Percentiles rank a stretch among this genome's conserved stretches.
Conservation (phyloP, 2,329 filamentous ascomycete genomes). For the Madurella mycetomatis region DNA sequence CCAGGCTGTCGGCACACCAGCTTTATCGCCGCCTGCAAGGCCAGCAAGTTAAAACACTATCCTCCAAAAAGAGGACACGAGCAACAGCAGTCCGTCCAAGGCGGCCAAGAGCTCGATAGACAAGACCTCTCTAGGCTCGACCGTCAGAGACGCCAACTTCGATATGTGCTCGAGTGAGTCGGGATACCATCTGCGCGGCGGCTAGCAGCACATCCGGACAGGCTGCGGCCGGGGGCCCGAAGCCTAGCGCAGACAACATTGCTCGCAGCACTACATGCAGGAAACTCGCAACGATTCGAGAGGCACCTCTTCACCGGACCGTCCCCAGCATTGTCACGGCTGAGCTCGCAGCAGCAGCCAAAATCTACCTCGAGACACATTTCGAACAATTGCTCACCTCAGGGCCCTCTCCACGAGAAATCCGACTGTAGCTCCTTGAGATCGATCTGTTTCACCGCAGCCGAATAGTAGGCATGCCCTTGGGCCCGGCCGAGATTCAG, state of each 20-base stretch:
- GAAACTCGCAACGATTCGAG: constrained; percentile 33
- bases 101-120: constrained; percentile 30
- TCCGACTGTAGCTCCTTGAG: constrained; percentile 61
- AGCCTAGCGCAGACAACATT: constrained; percentile 18
- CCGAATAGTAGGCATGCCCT: constrained; percentile 32
- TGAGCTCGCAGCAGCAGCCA: constrained; percentile 74
- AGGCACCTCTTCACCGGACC: constrained; percentile 28
- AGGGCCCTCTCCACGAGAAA: constrained; percentile 52
- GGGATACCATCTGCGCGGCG: constrained; percentile 18
- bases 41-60: constrained; percentile 14
- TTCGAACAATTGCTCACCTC: constrained; percentile 66
- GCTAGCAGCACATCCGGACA: constrained; percentile 8
- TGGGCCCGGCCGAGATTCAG: constrained; percentile 53
- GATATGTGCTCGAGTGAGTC: constrained; percentile 3
- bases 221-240: not conserved
- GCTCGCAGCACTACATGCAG: constrained; percentile 27
- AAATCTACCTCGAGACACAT: constrained; percentile 80
- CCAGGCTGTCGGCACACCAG: constrained; percentile 14
- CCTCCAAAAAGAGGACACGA: constrained; percentile 21
- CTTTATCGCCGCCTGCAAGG: constrained; percentile 5
- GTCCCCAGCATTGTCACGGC: constrained; percentile 53
- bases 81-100: constrained; percentile 21
- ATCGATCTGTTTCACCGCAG: constrained; percentile 51
- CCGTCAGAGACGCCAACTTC: constrained; percentile 29
- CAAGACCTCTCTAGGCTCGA: constrained; percentile 41